Conservation (phyloP, 805 yeast species). For the Metschnikowia gelsemii region DNA sequence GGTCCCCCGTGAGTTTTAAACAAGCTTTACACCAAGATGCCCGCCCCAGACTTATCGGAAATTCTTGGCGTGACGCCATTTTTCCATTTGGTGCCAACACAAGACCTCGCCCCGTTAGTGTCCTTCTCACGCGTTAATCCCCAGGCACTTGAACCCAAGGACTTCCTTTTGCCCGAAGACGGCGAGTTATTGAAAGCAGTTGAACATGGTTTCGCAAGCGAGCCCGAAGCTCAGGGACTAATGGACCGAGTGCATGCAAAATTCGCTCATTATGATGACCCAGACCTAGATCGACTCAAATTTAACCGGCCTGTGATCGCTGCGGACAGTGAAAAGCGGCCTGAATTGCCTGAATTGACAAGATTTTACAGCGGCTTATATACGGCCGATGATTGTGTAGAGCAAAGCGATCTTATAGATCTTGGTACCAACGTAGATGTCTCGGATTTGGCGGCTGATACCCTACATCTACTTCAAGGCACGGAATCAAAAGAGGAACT, state of each 20-base stretch:
- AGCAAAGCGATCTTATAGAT: slow-evolving; percentile 15
- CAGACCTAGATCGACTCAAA: slow-evolving; percentile 28
- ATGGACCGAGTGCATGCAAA: slow-evolving; percentile 22
- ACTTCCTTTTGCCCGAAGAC: slow-evolving; percentile 9
- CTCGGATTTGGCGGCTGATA: slow-evolving; percentile 10
- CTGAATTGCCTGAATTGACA: slow-evolving; percentile 11
- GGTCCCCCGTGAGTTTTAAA: no score
- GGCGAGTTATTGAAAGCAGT: slow-evolving; percentile 2
- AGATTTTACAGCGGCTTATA: slow-evolving; percentile 18
- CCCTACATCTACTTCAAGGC: slow-evolving; percentile 20
- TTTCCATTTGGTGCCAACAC: slow-evolving; percentile 18
- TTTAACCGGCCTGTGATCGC: slow-evolving; percentile 35
- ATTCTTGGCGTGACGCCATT: slow-evolving; percentile 18
- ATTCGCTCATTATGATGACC: slow-evolving; percentile 23
- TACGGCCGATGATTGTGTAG: slow-evolving; percentile 11
- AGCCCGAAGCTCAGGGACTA: slow-evolving; percentile 14
- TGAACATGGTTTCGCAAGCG: slow-evolving; percentile 10
- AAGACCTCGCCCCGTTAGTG: slow-evolving; percentile 19
- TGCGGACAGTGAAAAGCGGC: slow-evolving; percentile 5
- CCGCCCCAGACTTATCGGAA: slow-evolving; percentile 13
- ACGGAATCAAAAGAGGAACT: slow-evolving; percentile 10
- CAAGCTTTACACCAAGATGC: not conserved
- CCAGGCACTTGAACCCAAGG: slow-evolving; percentile 7
- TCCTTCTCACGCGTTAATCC: slow-evolving; percentile 15
- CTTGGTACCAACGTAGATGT: slow-evolving; percentile 12